Percentiles rank a stretch among this genome's conserved stretches.
These are phyloP conservation scores for Peniophora sp. DNA, from an alignment of 1,284 basidiomycete genomes.

Conservation along the genomic window DNA sequence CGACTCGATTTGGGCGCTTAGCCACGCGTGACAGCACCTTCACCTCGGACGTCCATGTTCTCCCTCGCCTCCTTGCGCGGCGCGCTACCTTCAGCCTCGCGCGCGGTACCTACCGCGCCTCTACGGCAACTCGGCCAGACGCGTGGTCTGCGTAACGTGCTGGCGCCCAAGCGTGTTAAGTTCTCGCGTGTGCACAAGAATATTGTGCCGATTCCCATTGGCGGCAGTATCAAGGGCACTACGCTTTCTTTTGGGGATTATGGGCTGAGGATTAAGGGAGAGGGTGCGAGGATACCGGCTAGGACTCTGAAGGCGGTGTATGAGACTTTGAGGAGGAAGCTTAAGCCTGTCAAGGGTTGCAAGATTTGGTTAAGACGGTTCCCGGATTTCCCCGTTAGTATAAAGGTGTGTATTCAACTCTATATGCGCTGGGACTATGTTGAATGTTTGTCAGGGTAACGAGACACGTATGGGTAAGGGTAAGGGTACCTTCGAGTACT, in stretches of 20 bases:
- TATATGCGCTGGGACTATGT: neutral
- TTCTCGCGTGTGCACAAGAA: conserved; percentile 88
- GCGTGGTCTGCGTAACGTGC: conserved; percentile 37
- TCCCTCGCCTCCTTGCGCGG: neutral
- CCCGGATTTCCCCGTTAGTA: conserved; percentile 95
- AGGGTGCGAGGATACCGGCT: conserved; percentile 80
- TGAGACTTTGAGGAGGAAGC: conserved; percentile 85
- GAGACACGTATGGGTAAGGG: conserved; percentile 99
- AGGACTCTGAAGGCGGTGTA: conserved; percentile 87
- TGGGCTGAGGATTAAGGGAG: conserved; percentile 84
- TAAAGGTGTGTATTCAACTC: conserved; percentile 63
- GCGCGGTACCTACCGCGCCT: neutral
- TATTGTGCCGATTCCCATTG: conserved; percentile 72
- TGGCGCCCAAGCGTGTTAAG: conserved; percentile 79
- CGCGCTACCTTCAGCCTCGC: conserved; percentile 4
- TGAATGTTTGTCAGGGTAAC: conserved; percentile 59
- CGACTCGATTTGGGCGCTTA: neutral
- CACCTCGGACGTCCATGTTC: neutral
- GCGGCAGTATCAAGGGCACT: conserved; percentile 91
- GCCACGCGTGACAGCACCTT: conserved; percentile 2
- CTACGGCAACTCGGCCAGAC: neutral
- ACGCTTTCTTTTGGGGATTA: conserved; percentile 89
- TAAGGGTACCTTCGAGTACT: conserved; percentile 95
- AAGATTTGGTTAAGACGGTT: conserved; percentile 90
- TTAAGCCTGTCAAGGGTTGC: conserved; percentile 87